phyloP scores from a whole-genome alignment of 1,284 basidiomycete species.

The Schizophyllum amplum region DNA sequence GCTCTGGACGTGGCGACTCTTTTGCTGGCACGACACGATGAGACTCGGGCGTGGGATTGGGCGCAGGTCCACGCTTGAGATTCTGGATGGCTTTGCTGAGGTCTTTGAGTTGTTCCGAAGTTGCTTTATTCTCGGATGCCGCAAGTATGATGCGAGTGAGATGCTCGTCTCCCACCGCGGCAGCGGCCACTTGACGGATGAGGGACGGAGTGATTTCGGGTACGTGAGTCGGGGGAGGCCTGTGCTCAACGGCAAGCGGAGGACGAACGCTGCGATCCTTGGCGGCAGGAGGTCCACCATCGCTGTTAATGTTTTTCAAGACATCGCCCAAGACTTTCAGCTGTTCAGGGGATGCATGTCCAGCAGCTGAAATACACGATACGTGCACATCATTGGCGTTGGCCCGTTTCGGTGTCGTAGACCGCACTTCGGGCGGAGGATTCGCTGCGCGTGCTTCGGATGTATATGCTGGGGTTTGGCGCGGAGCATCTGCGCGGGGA shows the following conservation, averaged over 20 bases:
- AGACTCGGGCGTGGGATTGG: conserved; percentile 8
- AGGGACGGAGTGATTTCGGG: conserved; percentile 45
- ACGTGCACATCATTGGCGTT: too few species aligned
- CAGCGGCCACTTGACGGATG: conserved; percentile 54
- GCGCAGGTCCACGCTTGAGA: conserved; percentile 37
- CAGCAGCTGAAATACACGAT: too few species aligned
- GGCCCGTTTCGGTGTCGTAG: too few species aligned
- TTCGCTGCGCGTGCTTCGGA: conserved; percentile 12
- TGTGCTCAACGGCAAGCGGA: conserved; percentile 12
- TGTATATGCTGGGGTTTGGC: conserved; percentile 2
- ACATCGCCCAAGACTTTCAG: too few species aligned
- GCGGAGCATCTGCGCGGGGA: conserved; percentile 2
- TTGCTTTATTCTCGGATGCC: conserved; percentile 50
- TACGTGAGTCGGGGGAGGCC: conserved; percentile 32
- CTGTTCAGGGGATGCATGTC: too few species aligned
- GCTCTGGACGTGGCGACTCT: conserved; percentile 3
- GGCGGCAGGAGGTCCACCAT: too few species aligned
- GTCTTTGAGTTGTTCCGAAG: conserved; percentile 51
- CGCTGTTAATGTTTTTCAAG: too few species aligned
- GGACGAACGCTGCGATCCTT: conserved; percentile 23
- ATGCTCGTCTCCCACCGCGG: conserved; percentile 54
- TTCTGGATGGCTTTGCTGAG: conserved; percentile 47
- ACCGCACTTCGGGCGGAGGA: too few species aligned
- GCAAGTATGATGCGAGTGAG: conserved; percentile 55
- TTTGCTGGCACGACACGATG: conserved; percentile 9